Conservation (phyloP, 2,329 filamentous ascomycete species). For the Sporothrix phasma region DNA sequence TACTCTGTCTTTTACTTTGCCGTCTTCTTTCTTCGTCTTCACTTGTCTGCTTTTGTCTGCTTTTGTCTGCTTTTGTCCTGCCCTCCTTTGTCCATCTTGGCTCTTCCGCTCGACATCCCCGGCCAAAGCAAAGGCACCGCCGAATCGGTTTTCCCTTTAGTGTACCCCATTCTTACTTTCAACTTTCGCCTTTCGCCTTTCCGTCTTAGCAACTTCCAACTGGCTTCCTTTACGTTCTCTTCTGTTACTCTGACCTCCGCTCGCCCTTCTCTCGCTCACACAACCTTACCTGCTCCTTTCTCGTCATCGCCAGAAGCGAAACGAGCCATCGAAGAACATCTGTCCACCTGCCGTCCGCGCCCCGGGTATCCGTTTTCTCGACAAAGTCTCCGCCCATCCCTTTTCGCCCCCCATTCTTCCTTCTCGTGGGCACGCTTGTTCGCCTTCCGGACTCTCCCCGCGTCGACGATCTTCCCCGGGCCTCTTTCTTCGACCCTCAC, state of each 20-base stretch:
- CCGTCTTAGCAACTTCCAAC: too few relatives aligned
- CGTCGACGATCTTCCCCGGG: neutral
- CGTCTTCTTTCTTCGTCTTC: neutral
- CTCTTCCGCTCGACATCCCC: too few relatives aligned
- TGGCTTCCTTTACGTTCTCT: too few relatives aligned
- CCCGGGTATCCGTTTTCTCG: neutral
- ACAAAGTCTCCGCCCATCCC: neutral
- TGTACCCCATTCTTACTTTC: too few relatives aligned
- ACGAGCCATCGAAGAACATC: neutral
- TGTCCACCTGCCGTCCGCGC: neutral
- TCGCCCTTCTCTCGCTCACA: neutral
- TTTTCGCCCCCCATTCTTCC: neutral
- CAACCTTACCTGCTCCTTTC: neutral
- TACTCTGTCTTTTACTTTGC: neutral
- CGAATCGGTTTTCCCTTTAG: too few relatives aligned
- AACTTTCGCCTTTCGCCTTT: too few relatives aligned
- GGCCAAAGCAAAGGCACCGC: too few relatives aligned
- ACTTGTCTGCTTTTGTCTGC: too few relatives aligned
- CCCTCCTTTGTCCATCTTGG: too few relatives aligned
- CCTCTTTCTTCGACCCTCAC: too few relatives aligned
- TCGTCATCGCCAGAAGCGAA: neutral
- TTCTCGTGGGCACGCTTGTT: neutral
- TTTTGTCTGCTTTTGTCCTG: too few relatives aligned
- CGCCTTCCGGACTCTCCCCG: neutral
- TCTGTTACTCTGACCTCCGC: too few relatives aligned